Evolutionary conservation across 202 grass and related monocot genomes (phyloP), one percentile per base, ranked within the genome.

Genomic region (Schoenoplectus triqueter): DNA sequence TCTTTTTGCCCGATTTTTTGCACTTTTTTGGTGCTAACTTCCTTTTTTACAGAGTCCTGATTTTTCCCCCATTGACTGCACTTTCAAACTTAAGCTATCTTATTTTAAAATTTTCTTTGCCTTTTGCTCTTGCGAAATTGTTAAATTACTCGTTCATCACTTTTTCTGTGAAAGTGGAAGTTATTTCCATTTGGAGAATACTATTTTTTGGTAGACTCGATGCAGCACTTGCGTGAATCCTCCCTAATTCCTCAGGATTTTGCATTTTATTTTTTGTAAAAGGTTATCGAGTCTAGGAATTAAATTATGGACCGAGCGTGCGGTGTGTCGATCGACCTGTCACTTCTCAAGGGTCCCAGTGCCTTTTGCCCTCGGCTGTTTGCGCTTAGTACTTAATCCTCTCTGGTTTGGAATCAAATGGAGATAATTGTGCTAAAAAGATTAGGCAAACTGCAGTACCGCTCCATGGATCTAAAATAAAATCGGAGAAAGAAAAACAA

Each of bases 241-340:
- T 31, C 31, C 31, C 19, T 9, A 39, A 14, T 56, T 6, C 15
- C 13, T 15, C 5, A 77, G 18, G 4, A 22, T 21, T 73, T 73
- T 55, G 21, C 3, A 10, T 41, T 39, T 57, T 64, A 10, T 20
- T 64, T 31, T 45, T 46, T 4, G 11, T 64, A 64, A 46, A 65
- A 19, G 2, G 3, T 64, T 81, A 80, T 49, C 3, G 40, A 48
- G 79, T 65, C 44, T 31, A 66, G 1, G 61, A 61, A 66, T 82
- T 82, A 21, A 82, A 82, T 82, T 19, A 48, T 82, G 50, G 61
- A 82, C 79, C 61, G 61, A 49, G 42, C 11, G 9, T 49, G 46
- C 10, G 61, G 54, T 65, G 47, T 4, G 64, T 3, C 9, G 61
- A 42, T 31, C 4, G 57, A 14, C 17, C 13, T 14, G 59, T 66